Percentiles rank a stretch among this genome's conserved stretches.
Conservation (phyloP, 2,329 filamentous ascomycete species). For the Ascomycota sp. region DNA sequence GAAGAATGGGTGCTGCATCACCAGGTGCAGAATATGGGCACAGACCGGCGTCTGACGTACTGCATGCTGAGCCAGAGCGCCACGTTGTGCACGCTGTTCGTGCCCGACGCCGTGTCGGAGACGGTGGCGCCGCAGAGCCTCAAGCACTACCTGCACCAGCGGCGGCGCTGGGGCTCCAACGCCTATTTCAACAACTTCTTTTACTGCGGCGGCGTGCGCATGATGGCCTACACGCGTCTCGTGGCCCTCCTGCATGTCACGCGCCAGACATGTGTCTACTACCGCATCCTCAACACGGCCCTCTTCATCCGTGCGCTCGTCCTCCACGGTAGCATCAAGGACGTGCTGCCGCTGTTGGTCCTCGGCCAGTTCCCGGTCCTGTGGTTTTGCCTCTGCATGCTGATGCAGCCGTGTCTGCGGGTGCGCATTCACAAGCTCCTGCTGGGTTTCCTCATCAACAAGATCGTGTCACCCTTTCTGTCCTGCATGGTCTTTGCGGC, state of each 20-base stretch:
- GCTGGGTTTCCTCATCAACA: not conserved
- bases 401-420: not conserved
- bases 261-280: constrained; percentile 1
- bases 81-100: not conserved
- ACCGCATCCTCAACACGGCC: not conserved
- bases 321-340: not conserved
- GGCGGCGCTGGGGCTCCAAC: not conserved
- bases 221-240: not conserved
- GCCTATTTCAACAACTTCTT: constrained; percentile 1
- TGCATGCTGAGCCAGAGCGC: not conserved
- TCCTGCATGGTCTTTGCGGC: not conserved
- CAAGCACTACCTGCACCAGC: not conserved
- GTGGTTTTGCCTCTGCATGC: not conserved
- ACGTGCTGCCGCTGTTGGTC: not conserved
- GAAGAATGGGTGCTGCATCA: not conserved
- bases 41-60: not conserved
- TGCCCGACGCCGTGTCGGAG: not conserved
- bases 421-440: not conserved
- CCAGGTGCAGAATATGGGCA: not conserved
- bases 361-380: not conserved
- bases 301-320: not conserved
- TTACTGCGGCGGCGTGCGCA: not conserved
- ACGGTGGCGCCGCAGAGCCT: not conserved
- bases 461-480: not conserved
- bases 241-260: not conserved